Base-by-base conservation (phyloP, 768 basidiomycete genomes). In the Mycena belliarum region DNA sequence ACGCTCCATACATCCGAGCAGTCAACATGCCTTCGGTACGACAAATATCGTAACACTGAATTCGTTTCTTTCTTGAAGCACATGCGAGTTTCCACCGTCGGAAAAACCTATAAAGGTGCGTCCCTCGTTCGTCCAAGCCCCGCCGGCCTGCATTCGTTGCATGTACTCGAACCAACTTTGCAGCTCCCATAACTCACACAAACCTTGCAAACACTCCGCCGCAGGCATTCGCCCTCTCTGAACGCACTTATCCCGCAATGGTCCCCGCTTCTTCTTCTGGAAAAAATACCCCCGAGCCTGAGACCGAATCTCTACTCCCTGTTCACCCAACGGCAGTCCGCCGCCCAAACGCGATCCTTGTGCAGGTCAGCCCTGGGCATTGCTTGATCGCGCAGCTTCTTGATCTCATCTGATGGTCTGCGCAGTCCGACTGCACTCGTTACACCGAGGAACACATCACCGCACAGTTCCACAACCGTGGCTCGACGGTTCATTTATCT, bases 101-200 rank as follows among this genome's bases (percentile, higher is more conserved):
- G 29, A 6, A 6, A 50, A 40, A 41, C 15, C 11, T 51, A 51
- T 51, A 51, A 51, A 51, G 18, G 8, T 29, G 6, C 1, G 40
- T 16, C 2, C 15, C 1, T 11, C 4, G 1, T 29, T 4, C 11
- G 26, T 12, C 10, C 1, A 42, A 4, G 20, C 40, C 18, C 26
- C 50, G 21, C 23, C 42, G 4, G 6, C 4, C 20, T 78, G 71
- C 76, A 74, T 67, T 67, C 72, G 65, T 79, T 92, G 89, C 83
- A 95, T 94, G 93, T 95, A 87, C 90, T 91, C 90, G 64, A 95
- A 95, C 89, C 87, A 87, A 75, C 88, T 95, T 66, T 86, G 88
- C 75, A 90, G 89, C 75, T 79, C 85, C 64, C 93, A 95, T 79
- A 95, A 95, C 78, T 81, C 83, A 67, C 82, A 89, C 79, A 82